Evolutionary conservation across 192 early-diverging fungal genomes (phyloP).

Genomic region (Coemansia guatemalensis): DNA sequence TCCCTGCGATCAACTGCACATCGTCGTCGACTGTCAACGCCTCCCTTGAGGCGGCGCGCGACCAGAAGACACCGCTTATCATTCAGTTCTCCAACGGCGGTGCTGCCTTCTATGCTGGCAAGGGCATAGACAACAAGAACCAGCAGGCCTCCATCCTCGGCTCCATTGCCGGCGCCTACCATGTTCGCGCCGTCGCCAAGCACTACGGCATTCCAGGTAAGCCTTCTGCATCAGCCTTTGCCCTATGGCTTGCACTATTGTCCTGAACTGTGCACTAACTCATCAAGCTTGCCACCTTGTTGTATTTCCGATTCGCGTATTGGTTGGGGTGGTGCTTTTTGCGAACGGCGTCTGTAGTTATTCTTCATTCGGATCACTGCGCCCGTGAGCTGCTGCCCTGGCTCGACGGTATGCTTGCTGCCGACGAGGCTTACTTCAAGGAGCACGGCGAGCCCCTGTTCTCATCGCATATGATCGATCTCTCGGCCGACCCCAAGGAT

Average conservation of each 20-base stretch:
- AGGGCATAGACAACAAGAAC: constrained; percentile 85
- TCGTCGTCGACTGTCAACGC: constrained; percentile 91
- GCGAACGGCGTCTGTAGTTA: constrained; percentile 32
- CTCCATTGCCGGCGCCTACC: constrained; percentile 88
- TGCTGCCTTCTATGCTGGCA: constrained; percentile 88
- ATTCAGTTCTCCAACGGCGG: constrained; percentile 97
- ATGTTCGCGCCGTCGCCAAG: constrained; percentile 77
- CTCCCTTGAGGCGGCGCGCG: constrained; percentile 90
- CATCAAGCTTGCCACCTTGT: neutral
- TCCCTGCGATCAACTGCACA: constrained; percentile 97
- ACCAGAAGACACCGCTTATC: constrained; percentile 89
- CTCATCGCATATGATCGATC: constrained; percentile 98
- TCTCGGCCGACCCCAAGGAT: constrained; percentile 90
- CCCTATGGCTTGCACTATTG: neutral
- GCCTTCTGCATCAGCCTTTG: constrained; percentile 12
- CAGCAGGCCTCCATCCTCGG: constrained; percentile 89
- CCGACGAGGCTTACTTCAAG: constrained; percentile 95
- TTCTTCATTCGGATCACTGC: constrained; percentile 95
- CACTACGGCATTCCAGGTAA: constrained; percentile 76
- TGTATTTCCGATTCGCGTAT: neutral
- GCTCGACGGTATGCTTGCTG: constrained; percentile 96
- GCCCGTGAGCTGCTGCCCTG: constrained; percentile 95
- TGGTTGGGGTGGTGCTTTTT: neutral
- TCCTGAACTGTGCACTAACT: neutral
- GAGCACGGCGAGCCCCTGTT: constrained; percentile 91